These are phyloP conservation scores for Coffea canephora DNA, from an alignment of 257 asterid genomes.

Conservation along the genomic window DNA sequence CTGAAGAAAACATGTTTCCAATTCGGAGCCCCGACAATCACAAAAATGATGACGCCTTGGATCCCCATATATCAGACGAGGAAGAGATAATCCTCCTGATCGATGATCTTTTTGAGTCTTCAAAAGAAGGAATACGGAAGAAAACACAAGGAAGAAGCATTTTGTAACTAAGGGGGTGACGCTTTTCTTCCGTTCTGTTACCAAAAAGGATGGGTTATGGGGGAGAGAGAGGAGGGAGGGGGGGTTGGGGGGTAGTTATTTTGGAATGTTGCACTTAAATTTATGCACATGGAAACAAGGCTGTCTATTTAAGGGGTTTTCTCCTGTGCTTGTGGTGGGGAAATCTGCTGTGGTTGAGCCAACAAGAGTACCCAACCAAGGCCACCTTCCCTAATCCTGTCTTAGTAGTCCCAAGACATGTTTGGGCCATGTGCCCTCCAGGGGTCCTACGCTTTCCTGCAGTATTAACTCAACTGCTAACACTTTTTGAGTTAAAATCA, in stretches of 20 bases:
- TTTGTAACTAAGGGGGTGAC: not conserved
- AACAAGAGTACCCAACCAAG: conserved; percentile 36
- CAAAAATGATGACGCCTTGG: too few species aligned
- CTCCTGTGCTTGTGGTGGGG: conserved; percentile 41
- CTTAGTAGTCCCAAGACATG: conserved; percentile 53
- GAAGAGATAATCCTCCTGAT: not conserved
- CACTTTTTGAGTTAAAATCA: not conserved
- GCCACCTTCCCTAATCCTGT: conserved; percentile 36
- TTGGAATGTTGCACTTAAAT: conserved; percentile 50
- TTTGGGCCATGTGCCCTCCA: conserved; percentile 39
- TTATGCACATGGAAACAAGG: conserved; percentile 49
- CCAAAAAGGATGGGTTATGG: conserved; percentile 11
- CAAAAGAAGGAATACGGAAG: not conserved
- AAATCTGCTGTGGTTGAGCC: conserved; percentile 33
- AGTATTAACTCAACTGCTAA: conserved; percentile 5
- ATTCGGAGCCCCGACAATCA: too few species aligned
- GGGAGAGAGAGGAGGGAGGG: conserved; percentile 9
- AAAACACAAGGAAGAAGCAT: not conserved
- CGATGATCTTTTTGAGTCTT: not conserved
- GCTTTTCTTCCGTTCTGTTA: conserved; percentile 2
- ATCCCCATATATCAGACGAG: not conserved
- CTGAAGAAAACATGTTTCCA: too few species aligned
- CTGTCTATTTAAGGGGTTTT: conserved; percentile 31
- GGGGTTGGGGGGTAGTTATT: not conserved
- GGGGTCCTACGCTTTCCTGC: conserved; percentile 37